These are phyloP conservation scores for Tardiomyces blankii DNA, from an alignment of 1,139 yeast genomes.

Conservation along the genomic window DNA sequence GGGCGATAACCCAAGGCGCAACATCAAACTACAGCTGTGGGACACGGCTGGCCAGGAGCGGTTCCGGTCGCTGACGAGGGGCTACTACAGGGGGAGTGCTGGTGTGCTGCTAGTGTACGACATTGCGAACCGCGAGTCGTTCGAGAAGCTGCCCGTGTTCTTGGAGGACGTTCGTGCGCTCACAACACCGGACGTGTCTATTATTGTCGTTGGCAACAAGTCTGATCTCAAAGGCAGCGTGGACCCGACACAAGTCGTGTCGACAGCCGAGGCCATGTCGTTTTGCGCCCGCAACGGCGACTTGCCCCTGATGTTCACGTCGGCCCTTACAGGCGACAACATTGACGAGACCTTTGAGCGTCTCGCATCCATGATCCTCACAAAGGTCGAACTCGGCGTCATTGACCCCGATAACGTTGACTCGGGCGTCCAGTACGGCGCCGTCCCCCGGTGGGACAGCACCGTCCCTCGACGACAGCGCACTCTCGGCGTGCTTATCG, in stretches of 20 bases:
- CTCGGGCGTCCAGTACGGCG: conserved; percentile 39
- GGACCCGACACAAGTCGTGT: conserved; percentile 23
- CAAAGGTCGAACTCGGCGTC: conserved; percentile 34
- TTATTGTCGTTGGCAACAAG: conserved; percentile 41
- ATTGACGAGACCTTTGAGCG: conserved; percentile 48
- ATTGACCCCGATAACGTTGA: conserved; percentile 34
- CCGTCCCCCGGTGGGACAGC: conserved; percentile 28
- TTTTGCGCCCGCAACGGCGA: conserved; percentile 23
- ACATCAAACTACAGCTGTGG: conserved; percentile 40
- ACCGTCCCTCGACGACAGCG: conserved; percentile 7
- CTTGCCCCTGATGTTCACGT: conserved; percentile 28
- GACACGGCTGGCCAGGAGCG: conserved; percentile 81
- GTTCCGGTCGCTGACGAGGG: conserved; percentile 60
- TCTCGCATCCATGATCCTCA: conserved; percentile 29
- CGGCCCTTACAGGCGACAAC: conserved; percentile 51
- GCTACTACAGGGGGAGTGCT: conserved; percentile 71
- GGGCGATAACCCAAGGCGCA: conserved; percentile 22
- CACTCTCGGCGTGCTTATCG: not conserved
- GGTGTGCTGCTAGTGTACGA: conserved; percentile 74
- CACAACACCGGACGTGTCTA: conserved; percentile 30
- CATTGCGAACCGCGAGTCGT: conserved; percentile 44
- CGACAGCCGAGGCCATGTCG: conserved; percentile 25
- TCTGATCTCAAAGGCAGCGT: conserved; percentile 25
- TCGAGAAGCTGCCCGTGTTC: conserved; percentile 37
- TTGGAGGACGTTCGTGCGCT: conserved; percentile 38